These are phyloP conservation scores for Solanum okadae DNA, from an alignment of 257 asterid genomes.

Conservation along the genomic window DNA sequence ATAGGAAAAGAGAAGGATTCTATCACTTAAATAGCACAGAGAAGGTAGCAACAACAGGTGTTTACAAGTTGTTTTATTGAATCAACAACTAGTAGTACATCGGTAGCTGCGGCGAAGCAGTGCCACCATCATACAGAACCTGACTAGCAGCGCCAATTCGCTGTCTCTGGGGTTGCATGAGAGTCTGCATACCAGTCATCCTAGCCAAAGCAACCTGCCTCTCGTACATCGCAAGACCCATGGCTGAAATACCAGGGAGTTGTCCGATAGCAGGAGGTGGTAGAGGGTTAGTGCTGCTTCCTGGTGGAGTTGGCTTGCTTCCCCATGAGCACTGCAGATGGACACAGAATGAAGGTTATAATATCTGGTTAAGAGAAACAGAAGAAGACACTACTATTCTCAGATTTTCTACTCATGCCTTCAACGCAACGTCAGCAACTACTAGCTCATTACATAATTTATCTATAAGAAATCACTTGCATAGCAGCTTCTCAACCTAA, in stretches of 20 bases:
- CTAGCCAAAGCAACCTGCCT: slow-evolving; percentile 53
- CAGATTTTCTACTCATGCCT: neutral
- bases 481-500: neutral
- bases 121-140: slow-evolving; percentile 45
- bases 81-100: slow-evolving; percentile 33
- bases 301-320: slow-evolving; percentile 78
- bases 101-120: slow-evolving; percentile 42
- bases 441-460: neutral
- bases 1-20: neutral
- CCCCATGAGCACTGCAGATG: slow-evolving; percentile 77
- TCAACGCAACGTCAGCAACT: neutral
- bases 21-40: neutral
- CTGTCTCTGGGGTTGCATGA: slow-evolving; percentile 57
- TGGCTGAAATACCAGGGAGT: slow-evolving; percentile 41
- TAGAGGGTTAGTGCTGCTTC: slow-evolving; percentile 62
- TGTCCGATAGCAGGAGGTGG: slow-evolving; percentile 60
- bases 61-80: neutral
- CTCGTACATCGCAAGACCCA: slow-evolving; percentile 55
- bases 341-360: neutral
- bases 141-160: slow-evolving; percentile 46
- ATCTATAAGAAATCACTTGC: neutral
- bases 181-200: slow-evolving; percentile 49
- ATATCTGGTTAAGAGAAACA: neutral
- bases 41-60: neutral
- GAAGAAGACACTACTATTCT: too few species aligned